Percentiles rank a stretch among this genome's conserved stretches.
Evolutionary conservation across 2,329 filamentous ascomycete species (phyloP).

Genomic region (Fusarium annulatum): DNA sequence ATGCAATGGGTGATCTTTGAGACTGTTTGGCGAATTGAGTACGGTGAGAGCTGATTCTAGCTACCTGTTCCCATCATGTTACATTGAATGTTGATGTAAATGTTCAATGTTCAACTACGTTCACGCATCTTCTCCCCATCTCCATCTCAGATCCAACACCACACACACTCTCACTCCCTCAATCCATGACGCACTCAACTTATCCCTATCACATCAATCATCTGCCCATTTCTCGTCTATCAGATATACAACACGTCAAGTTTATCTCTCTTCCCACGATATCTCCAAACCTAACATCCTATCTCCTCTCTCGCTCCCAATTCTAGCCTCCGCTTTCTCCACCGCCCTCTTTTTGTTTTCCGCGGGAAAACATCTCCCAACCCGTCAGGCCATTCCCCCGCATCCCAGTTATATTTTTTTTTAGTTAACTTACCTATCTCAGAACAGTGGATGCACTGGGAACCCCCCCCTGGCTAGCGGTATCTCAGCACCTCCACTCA

Average conservation of each 20-base stretch:
- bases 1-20: neutral
- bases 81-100: neutral
- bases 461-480: conserved; percentile 17
- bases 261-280: neutral
- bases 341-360: conserved; percentile 17
- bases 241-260: conserved; percentile 9
- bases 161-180: neutral
- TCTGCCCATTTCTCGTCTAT: neutral
- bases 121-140: neutral
- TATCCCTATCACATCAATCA: neutral
- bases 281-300: conserved; percentile 23
- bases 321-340: conserved; percentile 18
- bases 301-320: conserved; percentile 32
- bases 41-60: neutral
- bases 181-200: conserved; percentile 5
- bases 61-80: neutral
- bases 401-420: conserved; percentile 12
- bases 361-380: conserved; percentile 27
- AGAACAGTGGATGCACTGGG: neutral
- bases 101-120: neutral
- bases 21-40: neutral
- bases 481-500: conserved; percentile 29
- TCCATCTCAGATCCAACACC: neutral
- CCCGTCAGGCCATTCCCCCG: conserved; percentile 12
- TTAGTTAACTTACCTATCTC: conserved; percentile 14